Percentiles rank a stretch among this genome's conserved stretches.
phyloP scores from a whole-genome alignment of 805 yeast species.

The Suhomyces sp. region DNA sequence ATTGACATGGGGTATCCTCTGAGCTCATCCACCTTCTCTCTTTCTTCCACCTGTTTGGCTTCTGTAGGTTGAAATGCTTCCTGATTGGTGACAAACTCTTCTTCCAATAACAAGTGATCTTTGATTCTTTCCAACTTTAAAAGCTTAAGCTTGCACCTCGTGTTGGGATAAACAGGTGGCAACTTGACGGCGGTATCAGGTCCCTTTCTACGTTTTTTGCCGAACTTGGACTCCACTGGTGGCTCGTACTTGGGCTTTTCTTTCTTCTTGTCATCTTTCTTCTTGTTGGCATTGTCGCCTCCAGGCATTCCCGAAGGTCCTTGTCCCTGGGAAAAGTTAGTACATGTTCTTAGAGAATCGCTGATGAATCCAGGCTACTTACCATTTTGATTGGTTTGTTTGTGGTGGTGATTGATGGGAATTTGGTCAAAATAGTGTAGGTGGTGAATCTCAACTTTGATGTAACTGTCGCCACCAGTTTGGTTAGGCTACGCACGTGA shows the following conservation, averaged over 20 bases:
- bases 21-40: constrained; percentile 91
- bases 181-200: constrained; percentile 82
- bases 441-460: constrained; percentile 10
- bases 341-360: constrained; percentile 3
- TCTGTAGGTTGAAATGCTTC: constrained; percentile 95
- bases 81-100: constrained; percentile 92
- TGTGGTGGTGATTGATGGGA: constrained; percentile 1
- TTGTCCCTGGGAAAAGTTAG: constrained; percentile 46
- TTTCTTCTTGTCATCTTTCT: constrained; percentile 62
- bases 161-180: constrained; percentile 86
- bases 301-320: constrained; percentile 56
- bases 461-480: constrained; percentile 3
- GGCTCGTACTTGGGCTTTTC: constrained; percentile 98
- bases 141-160: constrained; percentile 88
- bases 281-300: constrained; percentile 42
- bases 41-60: constrained; percentile 93
- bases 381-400: constrained; percentile 10
- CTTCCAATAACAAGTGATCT: constrained; percentile 92
- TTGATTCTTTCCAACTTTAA: constrained; percentile 94
- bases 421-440: too few relatives aligned
- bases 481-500: too few relatives aligned
- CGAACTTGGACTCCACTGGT: constrained; percentile 92
- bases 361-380: constrained; percentile 5
- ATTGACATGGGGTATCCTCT: constrained; percentile 96
- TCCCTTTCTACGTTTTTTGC: constrained; percentile 90